Evolutionary conservation across 2,329 filamentous ascomycete genomes (phyloP).

Genomic region (Penicillium olsonii): DNA sequence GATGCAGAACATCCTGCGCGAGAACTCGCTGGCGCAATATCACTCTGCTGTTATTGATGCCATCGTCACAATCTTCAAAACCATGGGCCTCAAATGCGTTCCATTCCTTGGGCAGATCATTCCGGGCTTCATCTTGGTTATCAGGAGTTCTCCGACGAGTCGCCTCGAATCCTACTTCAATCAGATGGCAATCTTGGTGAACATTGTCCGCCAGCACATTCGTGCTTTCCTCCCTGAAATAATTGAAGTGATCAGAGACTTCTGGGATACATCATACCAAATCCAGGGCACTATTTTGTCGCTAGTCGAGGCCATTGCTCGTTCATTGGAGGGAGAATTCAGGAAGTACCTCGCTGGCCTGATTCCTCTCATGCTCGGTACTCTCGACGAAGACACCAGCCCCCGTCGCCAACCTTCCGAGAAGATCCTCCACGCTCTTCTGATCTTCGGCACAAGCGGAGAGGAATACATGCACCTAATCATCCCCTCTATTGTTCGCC

Average conservation of each 20-base stretch:
- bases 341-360: constrained; percentile 90
- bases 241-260: constrained; percentile 81
- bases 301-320: constrained; percentile 89
- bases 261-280: constrained; percentile 78
- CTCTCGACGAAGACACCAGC: constrained; percentile 82
- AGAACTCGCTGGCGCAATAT: constrained; percentile 84
- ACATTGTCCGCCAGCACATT: constrained; percentile 95
- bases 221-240: constrained; percentile 86
- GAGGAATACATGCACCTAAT: constrained; percentile 99
- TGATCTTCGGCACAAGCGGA: constrained; percentile 91
- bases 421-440: constrained; percentile 87
- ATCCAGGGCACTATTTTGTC: constrained; percentile 90
- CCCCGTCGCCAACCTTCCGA: constrained; percentile 79
- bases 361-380: constrained; percentile 89
- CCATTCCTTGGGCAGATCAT: constrained; percentile 93
- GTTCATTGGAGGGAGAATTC: constrained; percentile 94
- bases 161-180: constrained; percentile 96
- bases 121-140: constrained; percentile 87
- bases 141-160: constrained; percentile 74
- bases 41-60: constrained; percentile 95
- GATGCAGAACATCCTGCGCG: constrained; percentile 81
- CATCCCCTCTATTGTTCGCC: constrained; percentile 88
- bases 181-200: constrained; percentile 87
- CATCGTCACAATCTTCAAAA: constrained; percentile 98
- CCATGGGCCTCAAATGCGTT: constrained; percentile 91